Evolutionary conservation across 768 basidiomycete species (phyloP), one percentile per base, ranked within the genome.

Genomic region (Grammothele lineata): DNA sequence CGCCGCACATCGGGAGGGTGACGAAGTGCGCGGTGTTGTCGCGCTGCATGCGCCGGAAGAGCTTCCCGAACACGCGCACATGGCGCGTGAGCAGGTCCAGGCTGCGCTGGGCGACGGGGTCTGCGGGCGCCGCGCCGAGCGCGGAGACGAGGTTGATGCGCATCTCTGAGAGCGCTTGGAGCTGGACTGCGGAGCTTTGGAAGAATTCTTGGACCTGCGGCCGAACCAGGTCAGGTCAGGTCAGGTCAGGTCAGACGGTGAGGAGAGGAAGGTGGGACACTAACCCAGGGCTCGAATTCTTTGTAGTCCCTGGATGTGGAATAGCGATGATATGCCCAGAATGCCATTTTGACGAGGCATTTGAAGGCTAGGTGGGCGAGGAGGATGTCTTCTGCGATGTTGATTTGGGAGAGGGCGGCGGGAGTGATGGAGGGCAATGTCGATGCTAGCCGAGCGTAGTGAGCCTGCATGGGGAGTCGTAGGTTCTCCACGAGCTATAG

Each of bases 351-450:
- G 11, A 74, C 66, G 36, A 93, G 67, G 55, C 78, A 81, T 62
- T 94, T 92, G 71, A 83, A 89, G 3, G 81, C 66, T 15, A 92
- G 64, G 60, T 92, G 83, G 2, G 78, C 77, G 14, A 88, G 54
- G 55, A 67, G 69, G 32, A 88, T 60, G 42, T 72, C 75, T 47
- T 79, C 59, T 30, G 66, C 54, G 44, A 73, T 67, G 58, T 68
- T 59, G 58, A 69, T 60, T 52, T 62, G 54, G 56, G 52, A 47
- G 56, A 78, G 53, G 58, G 68, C 62, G 22, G 62, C 50, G 11
- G 65, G 61, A 19, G 54, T 56, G 22, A 80, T 51, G 14, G 68
- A 54, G 12, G 69, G 55, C 12, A 71, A 57, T 11, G 64, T 67
- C 2, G 69, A 54, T 3, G 81, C 69, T 44, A 83, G 66, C 26